Percentiles rank a stretch among this genome's conserved stretches.
phyloP scores from a whole-genome alignment of 768 basidiomycete species.

The Infundibulicybe gibba region DNA sequence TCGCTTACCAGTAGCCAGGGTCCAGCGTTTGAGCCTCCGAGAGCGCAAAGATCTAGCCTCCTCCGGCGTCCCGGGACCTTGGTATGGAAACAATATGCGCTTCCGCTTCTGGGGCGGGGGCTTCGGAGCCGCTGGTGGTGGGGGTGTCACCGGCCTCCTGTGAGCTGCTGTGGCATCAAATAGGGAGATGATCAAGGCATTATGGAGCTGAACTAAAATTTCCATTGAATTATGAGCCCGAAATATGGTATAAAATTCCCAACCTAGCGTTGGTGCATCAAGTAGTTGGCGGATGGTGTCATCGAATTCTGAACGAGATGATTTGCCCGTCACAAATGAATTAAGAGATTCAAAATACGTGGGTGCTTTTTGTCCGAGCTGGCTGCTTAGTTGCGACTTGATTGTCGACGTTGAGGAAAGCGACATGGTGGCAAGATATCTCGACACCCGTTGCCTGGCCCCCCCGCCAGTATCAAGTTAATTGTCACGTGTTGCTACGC shows the following conservation, averaged over 20 bases:
- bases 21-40: conserved; percentile 68
- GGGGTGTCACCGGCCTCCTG: conserved; percentile 63
- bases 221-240: conserved; percentile 1
- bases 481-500: too few species aligned
- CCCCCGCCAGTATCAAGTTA: too few species aligned
- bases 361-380: conserved; percentile 57
- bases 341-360: conserved; percentile 64
- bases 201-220: conserved; percentile 68
- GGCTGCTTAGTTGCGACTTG: conserved; percentile 60
- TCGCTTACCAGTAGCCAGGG: conserved; percentile 63
- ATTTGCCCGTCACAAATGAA: conserved; percentile 61
- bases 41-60: conserved; percentile 56
- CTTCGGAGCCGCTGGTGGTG: conserved; percentile 59
- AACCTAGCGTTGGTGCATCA: conserved; percentile 50
- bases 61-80: conserved; percentile 56
- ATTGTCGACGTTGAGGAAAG: conserved; percentile 72
- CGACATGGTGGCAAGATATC: conserved; percentile 59
- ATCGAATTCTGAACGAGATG: conserved; percentile 76
- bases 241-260: conserved; percentile 3
- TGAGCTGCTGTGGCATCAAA: conserved; percentile 74
- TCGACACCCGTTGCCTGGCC: too few species aligned
- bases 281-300: conserved; percentile 61
- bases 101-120: conserved; percentile 64
- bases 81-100: conserved; percentile 68
- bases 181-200: conserved; percentile 78